Conservation (phyloP, 768 basidiomycete genomes). For the Leccinum broughii region DNA sequence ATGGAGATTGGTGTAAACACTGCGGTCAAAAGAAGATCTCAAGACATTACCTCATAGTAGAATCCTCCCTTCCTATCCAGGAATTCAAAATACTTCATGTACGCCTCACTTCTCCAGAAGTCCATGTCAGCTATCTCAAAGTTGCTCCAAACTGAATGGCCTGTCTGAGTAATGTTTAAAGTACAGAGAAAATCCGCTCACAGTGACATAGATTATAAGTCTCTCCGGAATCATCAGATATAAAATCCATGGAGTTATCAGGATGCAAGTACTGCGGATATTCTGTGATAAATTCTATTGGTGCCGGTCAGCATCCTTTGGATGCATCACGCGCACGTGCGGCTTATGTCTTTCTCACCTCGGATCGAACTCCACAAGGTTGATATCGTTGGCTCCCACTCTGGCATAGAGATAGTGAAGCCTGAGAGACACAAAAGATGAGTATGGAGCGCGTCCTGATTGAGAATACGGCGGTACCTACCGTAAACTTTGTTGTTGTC, state of each 20-base stretch:
- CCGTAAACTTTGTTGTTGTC: slow-evolving; percentile 55
- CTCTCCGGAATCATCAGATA: slow-evolving; percentile 66
- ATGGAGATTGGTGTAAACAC: slow-evolving; percentile 3
- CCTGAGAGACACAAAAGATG: slow-evolving; percentile 29
- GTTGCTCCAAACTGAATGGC: slow-evolving; percentile 78
- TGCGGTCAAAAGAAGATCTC: neutral
- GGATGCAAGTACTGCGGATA: slow-evolving; percentile 56
- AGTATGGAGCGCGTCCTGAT: neutral
- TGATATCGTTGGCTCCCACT: slow-evolving; percentile 62
- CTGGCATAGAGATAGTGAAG: slow-evolving; percentile 66
- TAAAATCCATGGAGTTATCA: slow-evolving; percentile 61
- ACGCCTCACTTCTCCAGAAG: slow-evolving; percentile 82
- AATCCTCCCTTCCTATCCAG: slow-evolving; percentile 82
- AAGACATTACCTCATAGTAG: slow-evolving; percentile 70
- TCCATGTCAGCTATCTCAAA: slow-evolving; percentile 89
- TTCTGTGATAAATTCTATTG: slow-evolving; percentile 53
- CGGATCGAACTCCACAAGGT: slow-evolving; percentile 62
- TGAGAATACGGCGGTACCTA: slow-evolving; percentile 7
- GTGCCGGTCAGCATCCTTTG: slow-evolving; percentile 34
- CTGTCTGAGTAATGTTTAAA: neutral
- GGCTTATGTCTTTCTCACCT: slow-evolving; percentile 39
- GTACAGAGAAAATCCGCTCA: slow-evolving; percentile 29
- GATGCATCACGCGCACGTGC: slow-evolving; percentile 13
- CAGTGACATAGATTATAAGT: slow-evolving; percentile 68
- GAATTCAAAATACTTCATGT: slow-evolving; percentile 79